Evolutionary conservation across 2,329 filamentous ascomycete species (phyloP).

Genomic region (Thelonectria blattea): DNA sequence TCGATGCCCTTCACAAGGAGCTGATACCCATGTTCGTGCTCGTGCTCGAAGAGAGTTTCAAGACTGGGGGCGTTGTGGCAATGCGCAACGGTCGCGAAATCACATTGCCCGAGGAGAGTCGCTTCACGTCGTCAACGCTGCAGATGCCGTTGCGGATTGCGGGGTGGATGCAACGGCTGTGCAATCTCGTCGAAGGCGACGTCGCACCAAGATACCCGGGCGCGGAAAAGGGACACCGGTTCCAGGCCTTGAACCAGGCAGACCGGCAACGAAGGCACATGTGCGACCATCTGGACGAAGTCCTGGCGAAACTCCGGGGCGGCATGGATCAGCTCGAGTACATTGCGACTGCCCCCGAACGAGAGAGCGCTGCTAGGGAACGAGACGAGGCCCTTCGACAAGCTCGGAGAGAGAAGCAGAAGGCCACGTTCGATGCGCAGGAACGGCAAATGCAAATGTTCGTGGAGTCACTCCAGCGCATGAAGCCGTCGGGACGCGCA

Average conservation of each 20-base stretch:
- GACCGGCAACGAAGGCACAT: constrained; percentile 14
- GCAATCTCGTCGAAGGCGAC: constrained; percentile 17
- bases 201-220: constrained; percentile 18
- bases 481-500: not conserved
- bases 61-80: constrained; percentile 22
- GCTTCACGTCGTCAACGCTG: constrained; percentile 31
- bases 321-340: constrained; percentile 20
- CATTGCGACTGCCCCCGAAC: constrained; percentile 4
- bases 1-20: constrained; percentile 21
- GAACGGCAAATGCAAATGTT: constrained; percentile 20
- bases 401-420: not conserved
- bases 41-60: constrained; percentile 29
- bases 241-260: not conserved
- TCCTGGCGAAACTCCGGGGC: constrained; percentile 12
- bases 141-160: constrained; percentile 21
- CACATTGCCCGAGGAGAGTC: constrained; percentile 8
- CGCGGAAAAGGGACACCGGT: not conserved
- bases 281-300: not conserved
- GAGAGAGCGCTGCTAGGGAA: constrained; percentile 8
- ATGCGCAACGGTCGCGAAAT: not conserved
- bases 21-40: constrained; percentile 39
- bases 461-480: constrained; percentile 12
- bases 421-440: constrained; percentile 3
- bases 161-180: constrained; percentile 29
- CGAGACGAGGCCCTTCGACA: constrained; percentile 10